A percentile compares a stretch with the other conserved stretches of the same genome.
Evolutionary conservation across 441 rosid species (phyloP).

Genomic region (Gossypium gossypioides): DNA sequence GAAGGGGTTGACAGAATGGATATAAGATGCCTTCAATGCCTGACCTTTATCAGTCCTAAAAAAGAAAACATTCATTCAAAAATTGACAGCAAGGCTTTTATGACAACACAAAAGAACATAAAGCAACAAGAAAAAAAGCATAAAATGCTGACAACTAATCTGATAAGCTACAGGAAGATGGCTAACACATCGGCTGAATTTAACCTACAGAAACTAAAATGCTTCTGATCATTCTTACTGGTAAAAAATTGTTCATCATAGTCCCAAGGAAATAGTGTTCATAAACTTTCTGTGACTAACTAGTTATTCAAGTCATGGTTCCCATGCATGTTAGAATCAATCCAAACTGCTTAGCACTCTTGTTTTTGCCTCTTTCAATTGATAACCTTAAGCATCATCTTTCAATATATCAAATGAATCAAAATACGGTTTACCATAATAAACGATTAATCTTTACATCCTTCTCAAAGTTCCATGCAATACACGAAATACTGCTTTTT

Average conservation of each 20-base stretch:
- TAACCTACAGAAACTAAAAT: neutral
- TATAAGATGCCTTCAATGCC: slow-evolving; percentile 53
- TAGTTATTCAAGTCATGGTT: neutral
- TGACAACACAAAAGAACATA: neutral
- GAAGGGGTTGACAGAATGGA: slow-evolving; percentile 46
- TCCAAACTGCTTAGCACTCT: neutral
- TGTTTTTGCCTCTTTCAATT: neutral
- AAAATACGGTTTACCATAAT: neutral
- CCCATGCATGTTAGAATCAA: neutral
- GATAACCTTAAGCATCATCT: neutral
- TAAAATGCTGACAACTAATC: neutral
- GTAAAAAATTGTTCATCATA: neutral
- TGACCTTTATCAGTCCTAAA: slow-evolving; percentile 62
- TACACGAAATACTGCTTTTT: neutral
- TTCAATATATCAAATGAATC: neutral
- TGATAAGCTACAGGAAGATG: neutral
- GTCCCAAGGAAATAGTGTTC: neutral
- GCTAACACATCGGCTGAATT: neutral
- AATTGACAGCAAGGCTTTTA: neutral
- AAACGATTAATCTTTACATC: neutral
- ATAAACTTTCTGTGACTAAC: neutral
- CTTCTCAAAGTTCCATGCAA: neutral
- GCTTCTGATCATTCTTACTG: neutral
- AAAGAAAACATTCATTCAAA: neutral
- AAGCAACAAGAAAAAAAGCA: neutral